These are phyloP conservation scores for Phytophthora hybrid DNA, from an alignment of 352 stramenopile genomes.

Conservation along the genomic window DNA sequence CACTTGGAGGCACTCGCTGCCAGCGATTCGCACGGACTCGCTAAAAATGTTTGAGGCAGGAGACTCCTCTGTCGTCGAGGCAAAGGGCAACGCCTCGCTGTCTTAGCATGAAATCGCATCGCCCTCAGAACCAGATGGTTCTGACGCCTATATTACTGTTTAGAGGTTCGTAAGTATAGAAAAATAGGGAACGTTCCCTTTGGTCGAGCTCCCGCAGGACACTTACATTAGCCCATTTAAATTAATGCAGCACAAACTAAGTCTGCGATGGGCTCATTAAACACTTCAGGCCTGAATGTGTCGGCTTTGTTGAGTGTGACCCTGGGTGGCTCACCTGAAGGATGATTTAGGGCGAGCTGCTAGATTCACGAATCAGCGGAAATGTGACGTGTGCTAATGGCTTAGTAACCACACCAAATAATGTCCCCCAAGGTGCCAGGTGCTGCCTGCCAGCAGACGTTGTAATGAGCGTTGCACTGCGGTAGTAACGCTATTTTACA, in stretches of 20 bases:
- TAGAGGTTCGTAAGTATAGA: background rate
- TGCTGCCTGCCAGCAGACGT: background rate
- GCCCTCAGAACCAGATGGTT: background rate
- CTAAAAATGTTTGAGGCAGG: slow-evolving; percentile 20
- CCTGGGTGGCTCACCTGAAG: background rate
- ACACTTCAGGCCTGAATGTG: background rate
- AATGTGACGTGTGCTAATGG: background rate
- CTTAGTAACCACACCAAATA: background rate
- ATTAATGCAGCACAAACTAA: background rate
- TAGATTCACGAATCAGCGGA: background rate
- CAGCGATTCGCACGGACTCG: background rate
- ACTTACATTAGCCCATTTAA: background rate
- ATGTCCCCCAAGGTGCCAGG: background rate
- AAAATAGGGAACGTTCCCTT: background rate
- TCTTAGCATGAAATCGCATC: background rate
- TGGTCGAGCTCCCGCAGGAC: no score
- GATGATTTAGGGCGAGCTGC: background rate
- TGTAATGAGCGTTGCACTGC: background rate
- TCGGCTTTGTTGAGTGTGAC: background rate
- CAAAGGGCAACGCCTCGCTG: background rate
- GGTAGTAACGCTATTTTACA: no score
- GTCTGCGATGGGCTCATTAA: background rate
- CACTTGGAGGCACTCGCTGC: background rate
- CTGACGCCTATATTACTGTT: background rate
- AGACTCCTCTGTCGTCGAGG: background rate